Evolutionary conservation across 768 basidiomycete genomes (phyloP).

Genomic region (Cyathus striatus): DNA sequence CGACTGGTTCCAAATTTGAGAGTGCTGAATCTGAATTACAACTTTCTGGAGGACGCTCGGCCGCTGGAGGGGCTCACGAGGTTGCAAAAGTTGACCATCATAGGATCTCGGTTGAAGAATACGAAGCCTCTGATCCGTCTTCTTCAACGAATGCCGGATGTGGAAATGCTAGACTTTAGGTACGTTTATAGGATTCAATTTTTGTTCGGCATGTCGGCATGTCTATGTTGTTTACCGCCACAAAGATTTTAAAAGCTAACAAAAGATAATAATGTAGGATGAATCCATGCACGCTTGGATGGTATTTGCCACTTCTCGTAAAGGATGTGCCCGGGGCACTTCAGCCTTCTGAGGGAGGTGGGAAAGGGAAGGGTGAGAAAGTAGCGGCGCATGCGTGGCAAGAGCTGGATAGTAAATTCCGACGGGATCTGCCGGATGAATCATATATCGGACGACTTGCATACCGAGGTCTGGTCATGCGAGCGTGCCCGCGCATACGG

Average conservation of each 20-base stretch:
- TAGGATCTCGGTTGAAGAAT: constrained; percentile 77
- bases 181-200: constrained; percentile 15
- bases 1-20: constrained; percentile 77
- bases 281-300: constrained; percentile 96
- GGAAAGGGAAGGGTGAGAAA: constrained; percentile 17
- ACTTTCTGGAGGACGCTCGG: constrained; percentile 77
- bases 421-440: constrained; percentile 84
- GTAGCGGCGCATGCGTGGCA: constrained; percentile 47
- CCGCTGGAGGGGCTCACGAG: constrained; percentile 66
- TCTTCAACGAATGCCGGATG: constrained; percentile 65
- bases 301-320: constrained; percentile 88
- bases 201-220: constrained; percentile 4
- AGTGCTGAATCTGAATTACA: constrained; percentile 94
- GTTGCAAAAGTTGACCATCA: constrained; percentile 79
- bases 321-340: constrained; percentile 61
- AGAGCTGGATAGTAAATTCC: constrained; percentile 80
- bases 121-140: constrained; percentile 70
- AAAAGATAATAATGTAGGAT: constrained; percentile 39
- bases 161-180: constrained; percentile 93
- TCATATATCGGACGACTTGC: constrained; percentile 82
- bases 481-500: constrained; percentile 57
- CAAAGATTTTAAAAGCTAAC: constrained; percentile 9
- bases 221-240: constrained; percentile 5
- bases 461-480: constrained; percentile 88
- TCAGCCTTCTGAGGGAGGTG: constrained; percentile 48